Percentiles rank a stretch among this genome's conserved stretches.
These are phyloP conservation scores for Axilococcus clingmanii DNA, from an alignment of 139 green algal genomes.

Conservation along the genomic window DNA sequence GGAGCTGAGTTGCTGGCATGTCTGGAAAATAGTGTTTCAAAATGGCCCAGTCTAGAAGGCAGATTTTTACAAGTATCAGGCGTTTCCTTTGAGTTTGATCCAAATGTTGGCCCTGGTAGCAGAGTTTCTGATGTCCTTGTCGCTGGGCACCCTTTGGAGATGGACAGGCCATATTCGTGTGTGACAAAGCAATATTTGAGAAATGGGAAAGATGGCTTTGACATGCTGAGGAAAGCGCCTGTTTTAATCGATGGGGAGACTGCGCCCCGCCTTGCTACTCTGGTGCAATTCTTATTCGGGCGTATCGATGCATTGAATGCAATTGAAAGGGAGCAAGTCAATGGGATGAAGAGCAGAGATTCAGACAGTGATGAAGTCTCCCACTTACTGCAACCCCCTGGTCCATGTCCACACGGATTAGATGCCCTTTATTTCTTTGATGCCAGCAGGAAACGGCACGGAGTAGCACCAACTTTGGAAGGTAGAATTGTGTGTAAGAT, in stretches of 20 bases:
- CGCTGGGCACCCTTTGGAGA: constrained; percentile 30
- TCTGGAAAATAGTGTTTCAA: constrained; percentile 58
- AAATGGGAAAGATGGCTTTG: constrained; percentile 64
- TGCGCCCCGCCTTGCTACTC: constrained; percentile 18
- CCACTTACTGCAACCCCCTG: not conserved
- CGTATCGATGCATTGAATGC: constrained; percentile 19
- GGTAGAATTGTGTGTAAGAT: constrained; percentile 29
- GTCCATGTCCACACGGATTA: constrained; percentile 6
- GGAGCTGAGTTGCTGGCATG: constrained; percentile 39
- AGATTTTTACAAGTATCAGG: constrained; percentile 57
- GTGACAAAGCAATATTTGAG: constrained; percentile 60
- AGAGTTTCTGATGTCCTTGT: constrained; percentile 42
- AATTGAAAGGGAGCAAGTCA: not conserved
- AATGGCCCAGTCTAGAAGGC: constrained; percentile 54
- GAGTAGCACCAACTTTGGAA: constrained; percentile 30
- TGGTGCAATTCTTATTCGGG: constrained; percentile 19
- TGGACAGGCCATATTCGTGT: constrained; percentile 33
- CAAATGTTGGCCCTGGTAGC: constrained; percentile 18
- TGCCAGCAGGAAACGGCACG: constrained; percentile 17
- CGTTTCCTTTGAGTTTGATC: constrained; percentile 54
- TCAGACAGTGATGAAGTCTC: not conserved
- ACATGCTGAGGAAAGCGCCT: constrained; percentile 27
- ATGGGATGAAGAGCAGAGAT: not conserved
- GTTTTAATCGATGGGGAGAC: constrained; percentile 24
- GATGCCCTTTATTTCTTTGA: constrained; percentile 21